Percentiles rank a stretch among this genome's conserved stretches.
Conservation (phyloP, 2,329 filamentous ascomycete species). For the Apiospora pterosperma region DNA sequence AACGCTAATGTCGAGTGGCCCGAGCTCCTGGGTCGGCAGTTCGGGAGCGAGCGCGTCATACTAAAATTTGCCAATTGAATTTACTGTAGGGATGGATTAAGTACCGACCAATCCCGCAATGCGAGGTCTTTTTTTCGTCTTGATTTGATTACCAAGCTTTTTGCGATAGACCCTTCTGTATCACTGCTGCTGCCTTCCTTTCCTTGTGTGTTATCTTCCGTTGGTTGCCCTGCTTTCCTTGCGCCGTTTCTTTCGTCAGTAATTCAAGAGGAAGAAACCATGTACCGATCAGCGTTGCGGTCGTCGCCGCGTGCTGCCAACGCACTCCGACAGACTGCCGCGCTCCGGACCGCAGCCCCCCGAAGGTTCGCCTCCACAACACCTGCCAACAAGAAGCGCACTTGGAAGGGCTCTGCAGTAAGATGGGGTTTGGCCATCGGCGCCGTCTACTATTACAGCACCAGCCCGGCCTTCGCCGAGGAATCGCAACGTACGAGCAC, state of each 20-base stretch:
- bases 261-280: conserved; percentile 18
- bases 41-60: neutral
- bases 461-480: conserved; percentile 81
- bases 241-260: neutral
- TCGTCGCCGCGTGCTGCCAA: conserved; percentile 43
- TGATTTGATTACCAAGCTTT: neutral
- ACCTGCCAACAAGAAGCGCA: conserved; percentile 64
- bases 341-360: conserved; percentile 29
- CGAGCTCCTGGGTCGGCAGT: neutral
- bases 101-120: neutral
- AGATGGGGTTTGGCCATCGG: conserved; percentile 75
- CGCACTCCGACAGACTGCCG: conserved; percentile 35
- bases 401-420: conserved; percentile 73
- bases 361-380: conserved; percentile 53
- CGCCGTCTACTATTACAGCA: conserved; percentile 92
- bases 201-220: neutral
- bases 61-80: neutral
- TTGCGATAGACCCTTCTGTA: neutral
- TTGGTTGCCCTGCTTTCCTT: neutral
- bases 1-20: neutral
- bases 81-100: neutral
- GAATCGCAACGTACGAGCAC: conserved; percentile 65
- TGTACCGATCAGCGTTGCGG: conserved; percentile 53
- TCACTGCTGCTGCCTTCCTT: neutral
- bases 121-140: neutral